Conservation (phyloP, 2,329 filamentous ascomycete species). For the Epichloe amarillans region DNA sequence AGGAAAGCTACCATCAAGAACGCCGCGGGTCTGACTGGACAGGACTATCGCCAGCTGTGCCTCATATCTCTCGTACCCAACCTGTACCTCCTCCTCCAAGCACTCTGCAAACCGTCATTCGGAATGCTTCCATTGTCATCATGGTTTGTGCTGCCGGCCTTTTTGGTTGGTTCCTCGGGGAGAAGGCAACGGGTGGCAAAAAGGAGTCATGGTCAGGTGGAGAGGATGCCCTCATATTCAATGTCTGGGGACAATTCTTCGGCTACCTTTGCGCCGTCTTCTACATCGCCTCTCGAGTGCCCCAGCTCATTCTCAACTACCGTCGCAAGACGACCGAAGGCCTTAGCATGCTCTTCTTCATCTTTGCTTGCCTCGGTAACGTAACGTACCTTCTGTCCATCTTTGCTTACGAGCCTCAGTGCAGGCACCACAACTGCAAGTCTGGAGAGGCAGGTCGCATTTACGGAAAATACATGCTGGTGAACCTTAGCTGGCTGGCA, state of each 20-base stretch:
- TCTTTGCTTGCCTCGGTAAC: conserved; percentile 93
- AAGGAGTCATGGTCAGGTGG: conserved; percentile 25
- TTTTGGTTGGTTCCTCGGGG: conserved; percentile 67
- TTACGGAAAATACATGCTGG: conserved; percentile 72
- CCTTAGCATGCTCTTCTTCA: conserved; percentile 85
- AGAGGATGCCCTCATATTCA: conserved; percentile 49
- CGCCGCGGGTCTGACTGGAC: conserved; percentile 43
- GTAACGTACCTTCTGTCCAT: conserved; percentile 88
- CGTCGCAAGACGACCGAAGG: conserved; percentile 87
- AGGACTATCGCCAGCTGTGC: conserved; percentile 67
- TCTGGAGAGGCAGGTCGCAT: conserved; percentile 51
- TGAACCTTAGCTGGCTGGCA: conserved; percentile 82
- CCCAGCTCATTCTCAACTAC: conserved; percentile 86
- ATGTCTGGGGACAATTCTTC: conserved; percentile 72
- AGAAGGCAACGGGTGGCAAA: conserved; percentile 25
- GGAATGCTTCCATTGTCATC: conserved; percentile 63
- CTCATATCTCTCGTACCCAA: conserved; percentile 45
- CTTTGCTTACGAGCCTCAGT: conserved; percentile 73
- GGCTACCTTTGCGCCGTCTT: conserved; percentile 83
- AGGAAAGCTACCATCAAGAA: conserved; percentile 29
- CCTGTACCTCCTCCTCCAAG: conserved; percentile 35
- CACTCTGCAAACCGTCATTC: conserved; percentile 44
- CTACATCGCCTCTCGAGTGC: conserved; percentile 80
- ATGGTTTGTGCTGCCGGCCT: conserved; percentile 77
- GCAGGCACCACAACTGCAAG: conserved; percentile 40